Base-by-base conservation (phyloP, 2,329 filamentous ascomycete species). In the Alternaria solani region DNA sequence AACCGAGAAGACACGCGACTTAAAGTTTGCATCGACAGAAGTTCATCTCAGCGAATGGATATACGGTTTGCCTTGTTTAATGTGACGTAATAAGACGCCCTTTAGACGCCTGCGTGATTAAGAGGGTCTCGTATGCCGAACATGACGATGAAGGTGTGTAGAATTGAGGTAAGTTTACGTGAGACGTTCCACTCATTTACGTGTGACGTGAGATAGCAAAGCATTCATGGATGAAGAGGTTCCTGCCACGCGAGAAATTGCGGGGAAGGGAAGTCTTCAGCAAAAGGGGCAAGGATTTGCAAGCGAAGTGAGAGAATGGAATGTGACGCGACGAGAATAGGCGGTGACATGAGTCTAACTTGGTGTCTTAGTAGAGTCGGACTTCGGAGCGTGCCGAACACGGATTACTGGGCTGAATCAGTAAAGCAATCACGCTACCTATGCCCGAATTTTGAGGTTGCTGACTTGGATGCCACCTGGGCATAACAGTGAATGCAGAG, bases 341-440 rank as follows among this genome's bases (percentile, higher is more conserved):
- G 28, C 46, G 30, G 46, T 32, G 30, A 48, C 30, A 25, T 48
- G 34, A 49, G 20, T 20, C 23, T 12, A 18, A 20, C 46, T 44
- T 42, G 8, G 12, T 42, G 39, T 16, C 23, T 49, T 36, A 26
- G 46, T 49, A 14, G 5, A 39, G 41, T 39, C 34, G 48, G 25
- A 39, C 11, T 44, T 43, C 41, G 55, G 39, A 38, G 55, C 48
- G 48, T 57, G 32, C 41, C 55, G 39, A 57, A 30, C 25, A 30
- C 34, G n/a, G 26, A 39, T 44, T 38, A 34, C 44, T 49, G 20
- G 28, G 36, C 5, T 8, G 32, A n/a, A 14, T 23, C 32, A 6
- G 23, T 36, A 11, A 20, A 49, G 46, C 32, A 49, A 18, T 23
- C n/a, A 11, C 36, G 20, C 46, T 9, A 25, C 20, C 20, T 23